Evolutionary conservation across 164 flowering plant species (phyloP).

Genomic region (Magnolia sinica): DNA sequence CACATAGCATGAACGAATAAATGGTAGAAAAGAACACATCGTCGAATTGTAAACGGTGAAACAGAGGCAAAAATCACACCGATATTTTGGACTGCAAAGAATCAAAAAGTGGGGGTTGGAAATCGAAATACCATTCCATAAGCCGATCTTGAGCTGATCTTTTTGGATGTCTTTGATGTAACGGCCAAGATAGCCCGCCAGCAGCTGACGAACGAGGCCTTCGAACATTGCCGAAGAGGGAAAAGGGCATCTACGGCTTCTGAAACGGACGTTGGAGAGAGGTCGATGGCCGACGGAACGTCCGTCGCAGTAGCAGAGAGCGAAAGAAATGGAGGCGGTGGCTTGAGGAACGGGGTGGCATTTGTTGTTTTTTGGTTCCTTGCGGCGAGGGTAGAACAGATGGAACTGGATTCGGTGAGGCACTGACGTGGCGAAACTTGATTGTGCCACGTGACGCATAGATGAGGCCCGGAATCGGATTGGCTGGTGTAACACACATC

Average conservation of each 20-base stretch:
- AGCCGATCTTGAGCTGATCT: slow-evolving; percentile 80
- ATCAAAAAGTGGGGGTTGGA: background rate
- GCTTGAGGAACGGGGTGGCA: background rate
- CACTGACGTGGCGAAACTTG: too few relatives aligned
- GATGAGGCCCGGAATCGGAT: too few relatives aligned
- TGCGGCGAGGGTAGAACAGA: background rate
- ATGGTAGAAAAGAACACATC: too few relatives aligned
- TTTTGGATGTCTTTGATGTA: slow-evolving; percentile 71
- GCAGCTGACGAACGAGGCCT: slow-evolving; percentile 62
- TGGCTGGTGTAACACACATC: too few relatives aligned
- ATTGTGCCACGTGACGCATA: too few relatives aligned
- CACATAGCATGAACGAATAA: background rate
- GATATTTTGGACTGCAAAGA: background rate
- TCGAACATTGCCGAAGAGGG: slow-evolving; percentile 50
- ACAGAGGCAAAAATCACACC: background rate
- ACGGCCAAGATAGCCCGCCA: slow-evolving; percentile 67
- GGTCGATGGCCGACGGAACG: background rate
- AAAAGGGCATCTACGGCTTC: background rate
- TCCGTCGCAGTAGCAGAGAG: background rate
- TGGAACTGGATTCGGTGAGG: too few relatives aligned
- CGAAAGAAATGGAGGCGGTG: background rate
- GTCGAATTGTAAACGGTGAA: too few relatives aligned
- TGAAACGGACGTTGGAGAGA: background rate
- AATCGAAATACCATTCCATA: slow-evolving; percentile 59
- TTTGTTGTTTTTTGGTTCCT: background rate